Conservation (phyloP, 768 basidiomycete genomes). For the Auriscalpium orientale region DNA sequence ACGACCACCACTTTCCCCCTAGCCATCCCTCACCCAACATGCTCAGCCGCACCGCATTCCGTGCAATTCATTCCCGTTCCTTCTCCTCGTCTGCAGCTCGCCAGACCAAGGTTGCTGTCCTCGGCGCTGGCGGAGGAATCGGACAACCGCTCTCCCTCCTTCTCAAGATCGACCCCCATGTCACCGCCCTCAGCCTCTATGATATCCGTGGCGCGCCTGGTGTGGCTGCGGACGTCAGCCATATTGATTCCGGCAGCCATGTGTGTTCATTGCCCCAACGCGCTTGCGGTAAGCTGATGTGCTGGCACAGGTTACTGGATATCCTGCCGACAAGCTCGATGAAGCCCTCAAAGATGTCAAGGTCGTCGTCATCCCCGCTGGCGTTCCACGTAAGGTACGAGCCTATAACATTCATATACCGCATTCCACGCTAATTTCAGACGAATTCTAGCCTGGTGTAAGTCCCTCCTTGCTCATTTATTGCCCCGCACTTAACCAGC, state of each 20-base stretch:
- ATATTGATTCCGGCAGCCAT: constrained; percentile 81
- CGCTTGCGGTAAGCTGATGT: neutral
- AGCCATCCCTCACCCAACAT: constrained; percentile 30
- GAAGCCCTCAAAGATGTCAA: constrained; percentile 83
- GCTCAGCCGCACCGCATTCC: constrained; percentile 59
- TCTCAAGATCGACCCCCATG: constrained; percentile 88
- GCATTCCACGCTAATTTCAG: constrained; percentile 19
- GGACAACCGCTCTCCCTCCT: constrained; percentile 94
- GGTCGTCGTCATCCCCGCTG: constrained; percentile 96
- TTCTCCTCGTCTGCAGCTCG: constrained; percentile 72
- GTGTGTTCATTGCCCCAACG: constrained; percentile 28
- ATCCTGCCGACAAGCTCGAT: constrained; percentile 81
- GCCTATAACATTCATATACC: neutral
- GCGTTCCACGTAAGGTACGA: constrained; percentile 93
- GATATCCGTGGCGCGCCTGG: constrained; percentile 95
- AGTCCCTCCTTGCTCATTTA: constrained; percentile 28
- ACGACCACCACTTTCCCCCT: neutral
- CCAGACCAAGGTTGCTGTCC: constrained; percentile 87
- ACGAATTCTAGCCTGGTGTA: constrained; percentile 64
- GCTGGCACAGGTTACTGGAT: constrained; percentile 60
- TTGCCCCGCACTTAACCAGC: constrained; percentile 20
- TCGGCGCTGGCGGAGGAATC: constrained; percentile 98
- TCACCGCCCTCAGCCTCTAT: constrained; percentile 80
- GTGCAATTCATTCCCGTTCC: constrained; percentile 51
- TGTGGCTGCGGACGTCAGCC: constrained; percentile 95